These are phyloP conservation scores for Fusarium multiceps DNA, from an alignment of 2,329 filamentous ascomycete genomes.

Conservation along the genomic window DNA sequence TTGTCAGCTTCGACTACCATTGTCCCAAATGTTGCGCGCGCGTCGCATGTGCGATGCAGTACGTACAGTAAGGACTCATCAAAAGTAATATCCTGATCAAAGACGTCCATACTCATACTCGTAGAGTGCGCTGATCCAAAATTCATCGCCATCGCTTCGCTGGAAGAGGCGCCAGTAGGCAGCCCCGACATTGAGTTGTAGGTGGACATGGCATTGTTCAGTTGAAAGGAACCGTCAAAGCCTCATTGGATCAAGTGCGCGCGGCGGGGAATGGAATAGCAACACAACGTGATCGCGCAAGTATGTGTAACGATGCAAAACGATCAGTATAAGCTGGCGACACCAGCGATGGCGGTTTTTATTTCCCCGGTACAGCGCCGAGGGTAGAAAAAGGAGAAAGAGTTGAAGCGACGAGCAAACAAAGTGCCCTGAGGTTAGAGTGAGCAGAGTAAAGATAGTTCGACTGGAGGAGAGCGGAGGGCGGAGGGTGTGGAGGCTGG, in stretches of 20 bases:
- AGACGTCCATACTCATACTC: conserved; percentile 60
- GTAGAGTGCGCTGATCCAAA: conserved; percentile 50
- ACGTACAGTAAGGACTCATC: conserved; percentile 67
- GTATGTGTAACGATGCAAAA: conserved; percentile 26
- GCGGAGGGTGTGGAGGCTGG: conserved; percentile 33
- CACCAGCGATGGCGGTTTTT: conserved; percentile 8
- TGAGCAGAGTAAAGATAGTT: conserved; percentile 22
- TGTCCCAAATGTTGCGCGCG: conserved; percentile 18
- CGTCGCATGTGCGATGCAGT: conserved; percentile 21
- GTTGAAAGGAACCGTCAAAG: conserved; percentile 48
- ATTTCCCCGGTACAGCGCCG: conserved; percentile 16
- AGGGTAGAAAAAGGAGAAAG: conserved; percentile 4
- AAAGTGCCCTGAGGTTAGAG: conserved; percentile 7
- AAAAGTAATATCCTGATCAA: conserved; percentile 65
- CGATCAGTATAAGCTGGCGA: conserved; percentile 4
- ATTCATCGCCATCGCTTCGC: conserved; percentile 61
- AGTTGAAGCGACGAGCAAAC: conserved; percentile 27
- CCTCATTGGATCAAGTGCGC: conserved; percentile 43
- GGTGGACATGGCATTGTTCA: conserved; percentile 65
- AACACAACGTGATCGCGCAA: conserved; percentile 33
- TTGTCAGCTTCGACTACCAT: conserved; percentile 28
- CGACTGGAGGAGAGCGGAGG: conserved; percentile 32
- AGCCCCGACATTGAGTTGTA: conserved; percentile 68
- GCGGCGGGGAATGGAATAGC: conserved; percentile 36
- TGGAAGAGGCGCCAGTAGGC: conserved; percentile 56